Base-by-base conservation (phyloP, 1,284 basidiomycete species). In the Puccinia novopanici region DNA sequence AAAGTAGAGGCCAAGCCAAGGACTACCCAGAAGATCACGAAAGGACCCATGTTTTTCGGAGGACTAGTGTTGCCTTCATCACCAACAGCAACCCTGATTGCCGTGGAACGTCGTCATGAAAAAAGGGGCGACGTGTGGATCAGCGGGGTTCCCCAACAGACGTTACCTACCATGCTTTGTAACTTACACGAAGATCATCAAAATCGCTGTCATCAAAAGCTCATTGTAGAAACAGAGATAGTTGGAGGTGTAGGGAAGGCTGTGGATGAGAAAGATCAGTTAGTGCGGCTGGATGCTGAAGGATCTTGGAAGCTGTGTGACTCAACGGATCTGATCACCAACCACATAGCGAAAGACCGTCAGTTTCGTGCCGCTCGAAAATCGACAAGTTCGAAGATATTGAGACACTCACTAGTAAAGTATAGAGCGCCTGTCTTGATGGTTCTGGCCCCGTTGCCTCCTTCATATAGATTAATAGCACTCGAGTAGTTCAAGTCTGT, bases 1-100 rank as follows among this genome's bases (percentile, higher is more conserved):
- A 80, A 68, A 0, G 70, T 63, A 0, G 79, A 74, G 22, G 79
- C 79, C 13, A 80, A 40, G 17, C 71, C 79, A 55, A 80, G 67
- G 8, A 80, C 79, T 3, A 80, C 79, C 79, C 79, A 80, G 50
- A 80, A 72, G 27, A 80, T 55, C 10, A 80, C 70, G 65, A 80
- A 75, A 30, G 79, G 79, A 17, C 45, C 79, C 50, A 80, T 48
- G 40, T 71, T 71, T 34, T 63, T 63, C 2, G 70, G 70, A 22
- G 79, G 79, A 37, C 59, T 63, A 17, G 70, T 67, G 52, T 80
- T 80, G 50, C 79, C 79, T 45, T 67, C 70, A 24, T 80, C 79
- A 40, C 79, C 72, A 13, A 74, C 71, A 4, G 79, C 79, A 22
- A 75, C 71, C 10, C 79, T 80, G 48, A 10, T 17, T 17, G 3